Evolutionary conservation across 1,284 basidiomycete species (phyloP), one percentile per base, ranked within the genome.

Genomic region (Hymenochaete sp.): DNA sequence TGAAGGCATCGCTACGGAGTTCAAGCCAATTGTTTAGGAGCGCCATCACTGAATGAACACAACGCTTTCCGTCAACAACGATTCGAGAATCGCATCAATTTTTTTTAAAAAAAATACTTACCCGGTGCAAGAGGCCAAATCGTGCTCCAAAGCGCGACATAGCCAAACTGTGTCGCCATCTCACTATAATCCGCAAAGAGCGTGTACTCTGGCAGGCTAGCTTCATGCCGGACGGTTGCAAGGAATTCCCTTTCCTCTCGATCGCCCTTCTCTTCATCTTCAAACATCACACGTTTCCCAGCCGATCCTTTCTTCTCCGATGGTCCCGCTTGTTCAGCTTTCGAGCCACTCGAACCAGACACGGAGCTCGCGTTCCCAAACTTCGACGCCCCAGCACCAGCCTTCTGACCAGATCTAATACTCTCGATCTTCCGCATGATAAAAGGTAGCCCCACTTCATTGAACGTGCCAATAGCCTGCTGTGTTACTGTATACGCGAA

Each of bases 91-190:
- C 13, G 6, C 5, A 35, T 35, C 14, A 6, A 6, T 6, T 35
- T n/a, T n/a, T n/a, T n/a, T n/a, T n/a, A n/a, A 33, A 58, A 55
- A 28, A 56, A 42, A 22, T 28, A 63, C 76, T 48, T 53, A 78
- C 82, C 71, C n/a, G 87, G 82, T 3, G 91, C 88, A 13, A 98
- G 70, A 1, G 93, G 92, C 95, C 93, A 98, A 48, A 95, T 89
- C 24, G 89, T 82, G 32, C 83, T 87, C 90, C 93, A 98, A 24
- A 97, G 68, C 2, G 79, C 79, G 22, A 97, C 79, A 61, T 93
- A 93, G 1, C 95, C 95, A 59, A 96, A 95, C 63, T 93, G 83
- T 3, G 88, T 90, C 21, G 91, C 88, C 92, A 98, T 96, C 68
- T 98, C 93, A 57, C 80, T 82, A 62, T 93, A 97, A 65, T 96